phyloP scores from a whole-genome alignment of 1,284 basidiomycete genomes.

The Irpex sp. region DNA sequence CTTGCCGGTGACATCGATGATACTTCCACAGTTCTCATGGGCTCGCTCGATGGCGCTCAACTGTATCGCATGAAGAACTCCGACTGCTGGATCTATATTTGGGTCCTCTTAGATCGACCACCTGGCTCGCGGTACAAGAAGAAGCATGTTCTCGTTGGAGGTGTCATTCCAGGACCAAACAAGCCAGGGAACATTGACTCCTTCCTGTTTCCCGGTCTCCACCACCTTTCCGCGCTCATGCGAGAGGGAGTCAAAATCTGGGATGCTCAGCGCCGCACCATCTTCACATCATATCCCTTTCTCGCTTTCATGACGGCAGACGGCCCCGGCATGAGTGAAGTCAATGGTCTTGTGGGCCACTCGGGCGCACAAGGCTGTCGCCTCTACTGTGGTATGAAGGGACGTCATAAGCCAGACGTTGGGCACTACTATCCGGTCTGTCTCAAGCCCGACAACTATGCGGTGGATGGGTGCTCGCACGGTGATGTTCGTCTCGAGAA shows the following conservation, averaged over 20 bases:
- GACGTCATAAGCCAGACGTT: slow-evolving; percentile 26
- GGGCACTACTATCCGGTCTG: slow-evolving; percentile 28
- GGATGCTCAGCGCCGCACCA: slow-evolving; percentile 18
- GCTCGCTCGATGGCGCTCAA: slow-evolving; percentile 29
- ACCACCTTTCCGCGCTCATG: slow-evolving; percentile 21
- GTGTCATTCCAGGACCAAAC: slow-evolving; percentile 31
- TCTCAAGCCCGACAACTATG: slow-evolving; percentile 3
- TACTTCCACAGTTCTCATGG: slow-evolving; percentile 19
- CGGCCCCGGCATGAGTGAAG: slow-evolving; percentile 18
- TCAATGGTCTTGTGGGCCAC: slow-evolving; percentile 31
- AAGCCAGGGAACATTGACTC: slow-evolving; percentile 34
- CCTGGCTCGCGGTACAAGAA: slow-evolving; percentile 15
- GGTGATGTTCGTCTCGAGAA: slow-evolving; percentile 3
- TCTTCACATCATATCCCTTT: slow-evolving; percentile 11
- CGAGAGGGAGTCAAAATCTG: slow-evolving; percentile 21
- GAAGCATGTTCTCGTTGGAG: slow-evolving; percentile 14
- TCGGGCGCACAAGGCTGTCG: slow-evolving; percentile 29
- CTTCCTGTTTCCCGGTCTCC: slow-evolving; percentile 31
- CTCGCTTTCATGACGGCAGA: slow-evolving; percentile 14
- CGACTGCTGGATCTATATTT: slow-evolving; percentile 16
- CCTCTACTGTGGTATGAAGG: slow-evolving; percentile 26
- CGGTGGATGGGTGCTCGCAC: slow-evolving; percentile 1
- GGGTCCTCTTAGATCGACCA: slow-evolving; percentile 9
- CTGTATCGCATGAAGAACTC: slow-evolving; percentile 21
- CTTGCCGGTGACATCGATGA: slow-evolving; percentile 11